A percentile compares a stretch with the other conserved stretches of the same genome.
These are phyloP conservation scores for Xeromyces bisporus DNA, from an alignment of 495 filamentous ascomycete species.

Conservation along the genomic window DNA sequence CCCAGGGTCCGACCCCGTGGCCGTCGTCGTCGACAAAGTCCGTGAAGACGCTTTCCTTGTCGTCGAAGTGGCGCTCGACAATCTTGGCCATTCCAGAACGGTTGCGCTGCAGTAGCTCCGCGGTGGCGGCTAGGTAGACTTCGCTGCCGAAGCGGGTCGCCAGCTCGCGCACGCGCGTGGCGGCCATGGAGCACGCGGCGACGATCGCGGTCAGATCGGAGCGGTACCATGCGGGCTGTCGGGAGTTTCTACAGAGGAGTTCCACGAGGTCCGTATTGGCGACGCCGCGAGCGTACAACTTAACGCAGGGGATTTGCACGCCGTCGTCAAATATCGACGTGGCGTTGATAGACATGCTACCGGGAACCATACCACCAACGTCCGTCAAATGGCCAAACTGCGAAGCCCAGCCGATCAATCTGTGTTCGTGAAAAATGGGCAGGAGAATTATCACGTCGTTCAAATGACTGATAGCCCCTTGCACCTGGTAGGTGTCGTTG, in stretches of 20 bases:
- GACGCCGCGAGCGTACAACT: slow-evolving; percentile 25
- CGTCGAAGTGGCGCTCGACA: slow-evolving; percentile 27
- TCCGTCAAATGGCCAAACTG: slow-evolving; percentile 37
- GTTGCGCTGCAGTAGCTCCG: slow-evolving; percentile 27
- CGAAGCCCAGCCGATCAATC: slow-evolving; percentile 30
- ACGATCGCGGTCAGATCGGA: slow-evolving; percentile 32
- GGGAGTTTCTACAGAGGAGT: slow-evolving; percentile 30
- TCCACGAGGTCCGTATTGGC: slow-evolving; percentile 28
- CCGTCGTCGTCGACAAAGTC: slow-evolving; percentile 38
- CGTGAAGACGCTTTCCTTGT: slow-evolving; percentile 25
- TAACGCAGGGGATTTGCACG: slow-evolving; percentile 33
- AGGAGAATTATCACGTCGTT: slow-evolving; percentile 33
- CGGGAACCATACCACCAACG: slow-evolving; percentile 33
- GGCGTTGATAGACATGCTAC: slow-evolving; percentile 35
- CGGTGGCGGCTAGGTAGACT: slow-evolving; percentile 26
- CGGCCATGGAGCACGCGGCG: slow-evolving; percentile 29
- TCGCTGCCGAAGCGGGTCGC: slow-evolving; percentile 26
- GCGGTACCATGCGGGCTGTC: slow-evolving; percentile 33
- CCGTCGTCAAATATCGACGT: slow-evolving; percentile 35
- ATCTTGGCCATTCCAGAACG: slow-evolving; percentile 26
- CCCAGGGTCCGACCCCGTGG: slow-evolving; percentile 31
- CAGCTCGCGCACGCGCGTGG: slow-evolving; percentile 25
- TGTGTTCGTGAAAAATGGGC: slow-evolving; percentile 26
- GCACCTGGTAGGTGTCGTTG: slow-evolving; percentile 33
- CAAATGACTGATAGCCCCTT: slow-evolving; percentile 31